Percentiles rank a stretch among this genome's conserved stretches.
phyloP scores from a whole-genome alignment of 805 yeast genomes.

The Myxozyma geophila region DNA sequence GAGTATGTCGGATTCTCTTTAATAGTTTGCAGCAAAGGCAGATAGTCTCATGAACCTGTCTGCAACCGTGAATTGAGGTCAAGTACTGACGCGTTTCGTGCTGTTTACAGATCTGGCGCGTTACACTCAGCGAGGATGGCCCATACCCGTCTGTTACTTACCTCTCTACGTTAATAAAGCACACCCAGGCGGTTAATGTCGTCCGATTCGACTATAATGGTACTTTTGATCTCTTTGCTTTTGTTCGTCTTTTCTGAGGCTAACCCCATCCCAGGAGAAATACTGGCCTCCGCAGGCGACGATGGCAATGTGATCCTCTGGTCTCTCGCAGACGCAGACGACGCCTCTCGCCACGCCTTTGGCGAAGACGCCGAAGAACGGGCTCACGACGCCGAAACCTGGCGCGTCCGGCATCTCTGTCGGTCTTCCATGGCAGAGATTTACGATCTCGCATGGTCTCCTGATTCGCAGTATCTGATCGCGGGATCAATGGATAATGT shows the following conservation, averaged over 20 bases:
- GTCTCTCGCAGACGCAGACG: slow-evolving; percentile 49
- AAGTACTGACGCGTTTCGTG: not conserved
- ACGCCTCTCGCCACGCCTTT: slow-evolving; percentile 14
- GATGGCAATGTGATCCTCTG: slow-evolving; percentile 89
- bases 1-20: slow-evolving; percentile 52
- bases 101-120: slow-evolving; percentile 43
- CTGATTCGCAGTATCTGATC: slow-evolving; percentile 73
- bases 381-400: slow-evolving; percentile 58
- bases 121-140: slow-evolving; percentile 32
- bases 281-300: slow-evolving; percentile 90
- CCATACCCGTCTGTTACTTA: slow-evolving; percentile 63
- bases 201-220: slow-evolving; percentile 81
- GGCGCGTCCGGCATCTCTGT: slow-evolving; percentile 67
- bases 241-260: not conserved
- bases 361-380: slow-evolving; percentile 37
- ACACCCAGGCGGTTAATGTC: slow-evolving; percentile 92
- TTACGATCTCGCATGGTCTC: slow-evolving; percentile 93
- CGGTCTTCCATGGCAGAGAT: slow-evolving; percentile 73
- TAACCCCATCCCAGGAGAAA: slow-evolving; percentile 41
- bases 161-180: slow-evolving; percentile 79
- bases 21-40: not conserved
- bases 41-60: too few relatives aligned
- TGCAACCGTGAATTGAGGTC: not conserved
- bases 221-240: not conserved
- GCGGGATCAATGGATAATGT: slow-evolving; percentile 92